These are phyloP conservation scores for Liquidambar formosana DNA, from an alignment of 164 flowering plant species.

Conservation along the genomic window DNA sequence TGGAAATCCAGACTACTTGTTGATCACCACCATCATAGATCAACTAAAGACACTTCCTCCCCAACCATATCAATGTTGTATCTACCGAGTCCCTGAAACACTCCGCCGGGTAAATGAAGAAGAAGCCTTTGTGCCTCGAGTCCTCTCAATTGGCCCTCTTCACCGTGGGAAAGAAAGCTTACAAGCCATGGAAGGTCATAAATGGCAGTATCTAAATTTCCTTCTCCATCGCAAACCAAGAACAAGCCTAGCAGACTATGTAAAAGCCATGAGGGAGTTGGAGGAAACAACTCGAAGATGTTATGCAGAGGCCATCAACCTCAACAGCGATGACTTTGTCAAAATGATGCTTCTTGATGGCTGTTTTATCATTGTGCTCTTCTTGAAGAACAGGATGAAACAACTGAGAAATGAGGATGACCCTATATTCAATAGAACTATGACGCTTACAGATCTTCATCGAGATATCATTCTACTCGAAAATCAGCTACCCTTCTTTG, in stretches of 20 bases:
- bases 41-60: neutral
- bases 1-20: neutral
- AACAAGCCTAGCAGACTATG: neutral
- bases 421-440: neutral
- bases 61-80: conserved; percentile 1
- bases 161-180: conserved; percentile 6
- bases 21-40: neutral
- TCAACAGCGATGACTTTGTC: conserved; percentile 1
- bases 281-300: neutral
- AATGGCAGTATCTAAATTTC: neutral
- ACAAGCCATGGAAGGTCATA: conserved; percentile 7
- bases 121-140: conserved; percentile 2
- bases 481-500: conserved; percentile 14
- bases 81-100: neutral
- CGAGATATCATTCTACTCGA: conserved; percentile 7
- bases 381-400: conserved; percentile 5
- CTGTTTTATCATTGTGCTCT: conserved; percentile 10
- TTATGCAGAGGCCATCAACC: conserved; percentile 4
- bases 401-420: neutral
- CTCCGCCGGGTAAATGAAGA: conserved; percentile 1
- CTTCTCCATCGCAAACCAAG: neutral
- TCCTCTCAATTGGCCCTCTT: conserved; percentile 9
- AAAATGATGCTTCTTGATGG: conserved; percentile 15
- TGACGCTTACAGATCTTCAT: neutral
- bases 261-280: conserved; percentile 3